Base-by-base conservation (phyloP, 441 rosid species). In the Erodium chrysanthum region DNA sequence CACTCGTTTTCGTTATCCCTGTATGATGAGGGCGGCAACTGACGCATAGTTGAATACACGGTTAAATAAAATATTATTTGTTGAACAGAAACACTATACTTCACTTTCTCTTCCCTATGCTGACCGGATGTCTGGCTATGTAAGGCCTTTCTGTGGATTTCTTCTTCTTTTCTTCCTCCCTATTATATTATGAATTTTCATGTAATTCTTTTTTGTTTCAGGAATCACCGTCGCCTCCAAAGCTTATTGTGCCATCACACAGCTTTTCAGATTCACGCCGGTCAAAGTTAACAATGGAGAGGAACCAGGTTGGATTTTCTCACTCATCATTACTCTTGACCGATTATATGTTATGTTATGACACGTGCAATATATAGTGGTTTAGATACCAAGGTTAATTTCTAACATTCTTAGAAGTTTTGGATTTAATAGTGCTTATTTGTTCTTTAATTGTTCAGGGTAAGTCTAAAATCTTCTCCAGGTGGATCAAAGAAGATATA, bases 141-240 rank as follows among this genome's bases (percentile, higher is more conserved):
- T 94, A 88, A 89, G 98, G 40, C 70, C 0, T 60, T 65, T 56
- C 20, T 40, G 56, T 42, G 61, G 11, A 20, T 18, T 54, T 54
- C 25, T 50, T 27, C 29, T 33, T 33, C 40, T 54, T 10, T 60
- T 37, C 31, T 66, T 48, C 71, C 11, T 52, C 21, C 7, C 29
- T 40, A 40, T 66, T 66, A 9, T 23, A 62, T 66, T 48, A 27
- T 59, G 37, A 46, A 7, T 25, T 44, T 59, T 46, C 33, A 14
- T 42, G 48, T 33, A 33, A 10, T 48, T 42, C 52, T 61, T 75
- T 64, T 68, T 67, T 61, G 69, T 65, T 78, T 75, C 83, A 94
- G 99, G 99, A 91, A 46, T 80, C 97, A 33, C 96, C 99, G 31
- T 87, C 97, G 2, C 96, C 99, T 76, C 82, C 96, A 58, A 94